Base-by-base conservation (phyloP, 176 grass and related monocot genomes). In the Thinopyrum elongatum region DNA sequence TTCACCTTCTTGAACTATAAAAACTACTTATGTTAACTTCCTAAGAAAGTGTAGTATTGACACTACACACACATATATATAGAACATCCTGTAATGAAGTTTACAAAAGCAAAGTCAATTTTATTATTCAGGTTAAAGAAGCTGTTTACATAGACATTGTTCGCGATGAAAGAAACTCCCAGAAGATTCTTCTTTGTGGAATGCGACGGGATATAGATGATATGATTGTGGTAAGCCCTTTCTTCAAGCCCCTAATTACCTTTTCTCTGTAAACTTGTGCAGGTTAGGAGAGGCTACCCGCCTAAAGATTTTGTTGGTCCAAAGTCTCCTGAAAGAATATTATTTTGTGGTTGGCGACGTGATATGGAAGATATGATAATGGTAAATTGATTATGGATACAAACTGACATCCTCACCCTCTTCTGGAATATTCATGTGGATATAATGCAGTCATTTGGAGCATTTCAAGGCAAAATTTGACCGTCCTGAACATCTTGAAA, bases 321-420 rank as follows among this genome's bases (percentile, higher is more conserved):
- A 88, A 94, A 94, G 82, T 90, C 87, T 83, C 90, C 93, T 62
- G 90, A 92, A 94, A 94, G 82, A 85, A 94, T 94, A 94, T 91
- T 94, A 53, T 94, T 94, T 92, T 94, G 93, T 92, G 93, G 93
- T 90, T 94, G 93, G 93, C 87, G 93, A 25, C 89, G 93, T 90
- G 93, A 95, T 88, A 90, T 95, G 77, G 93, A 95, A 86, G 93
- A 95, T 90, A 92, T 95, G 93, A 92, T 95, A 90, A 95, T 95
- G 93, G 93, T 95, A 95, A 94, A 88, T 90, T 88, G 83, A 84
- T 76, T 57, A 88, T 9, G 17, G 82, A 92, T 90, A 79, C 79
- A 85, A 92, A 83, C 27, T 64, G 82, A 66, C 62, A 76, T 62
- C 58, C 34, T 69, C 79, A 68, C 42, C 25, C 44, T 82, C 61